Base-by-base conservation (phyloP, 78 protist species). In the Corallochytrium limacisporum region DNA sequence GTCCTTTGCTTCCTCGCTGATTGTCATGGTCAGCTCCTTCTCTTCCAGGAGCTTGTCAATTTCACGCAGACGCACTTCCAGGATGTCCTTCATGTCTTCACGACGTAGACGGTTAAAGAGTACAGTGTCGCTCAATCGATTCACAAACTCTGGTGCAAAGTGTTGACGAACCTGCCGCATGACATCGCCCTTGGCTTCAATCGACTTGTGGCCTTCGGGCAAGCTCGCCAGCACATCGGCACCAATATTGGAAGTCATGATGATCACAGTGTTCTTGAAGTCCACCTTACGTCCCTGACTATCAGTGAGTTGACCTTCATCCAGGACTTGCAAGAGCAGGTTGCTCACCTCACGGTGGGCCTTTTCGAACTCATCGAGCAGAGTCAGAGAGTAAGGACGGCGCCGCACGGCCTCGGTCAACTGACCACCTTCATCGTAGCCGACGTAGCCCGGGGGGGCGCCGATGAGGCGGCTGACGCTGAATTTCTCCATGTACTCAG, bases 281-380 rank as follows among this genome's bases (percentile, higher is more conserved):
- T 94, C 94, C 28, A 94, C 95, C 4, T 75, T 76, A 28, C 84
- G 66, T 15, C 98, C 98, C 60, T 85, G 69, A 35, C 89, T 77
- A 77, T 96, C 99, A 3, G 99, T 94, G 38, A 96, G 81, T 28
- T 92, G 51, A 42, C 97, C 99, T 26, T 94, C 99, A 62, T 94
- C 99, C 18, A 96, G 75, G 32, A 96, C 90, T 72, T 94, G 98
- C 53, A 95, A 69, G 50, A 95, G 81, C 22, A 87, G 75, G 56
- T 90, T 89, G 72, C 61, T 75, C 13, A 95, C 92, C 42, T 59
- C 63, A n/a, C 48, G 63, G 69, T 82, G 91, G 7, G 90, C 92
- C 80, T 92, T 92, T 62, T 91, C 97, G 2, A 91, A 77, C 74
- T 95, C 99, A 49, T 95, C 99, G 40, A 95, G 77, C 20, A 95